phyloP scores from a whole-genome alignment of 1,284 basidiomycete species.

The Trichosporon coremiiforme region DNA sequence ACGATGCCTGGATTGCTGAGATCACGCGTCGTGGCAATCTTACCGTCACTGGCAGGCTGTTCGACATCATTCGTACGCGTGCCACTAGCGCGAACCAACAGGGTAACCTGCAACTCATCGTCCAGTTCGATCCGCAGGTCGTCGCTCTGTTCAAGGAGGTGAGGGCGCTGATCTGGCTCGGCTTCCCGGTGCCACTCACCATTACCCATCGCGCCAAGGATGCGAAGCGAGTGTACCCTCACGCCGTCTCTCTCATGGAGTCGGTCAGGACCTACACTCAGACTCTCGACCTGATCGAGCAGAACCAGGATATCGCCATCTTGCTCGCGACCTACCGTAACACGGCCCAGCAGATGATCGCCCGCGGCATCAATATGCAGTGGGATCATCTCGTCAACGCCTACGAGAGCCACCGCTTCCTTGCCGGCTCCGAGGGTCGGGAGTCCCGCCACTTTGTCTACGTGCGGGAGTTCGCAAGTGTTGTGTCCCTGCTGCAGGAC shows the following conservation, averaged over 20 bases:
- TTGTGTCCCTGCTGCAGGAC: conserved; percentile 87
- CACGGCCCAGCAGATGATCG: conserved; percentile 86
- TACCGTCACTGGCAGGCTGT: conserved; percentile 91
- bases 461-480: conserved; percentile 90
- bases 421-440: conserved; percentile 68
- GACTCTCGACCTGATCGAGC: conserved; percentile 84
- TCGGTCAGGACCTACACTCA: conserved; percentile 95
- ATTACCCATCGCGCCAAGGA: conserved; percentile 97
- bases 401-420: conserved; percentile 76
- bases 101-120: conserved; percentile 77
- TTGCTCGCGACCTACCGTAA: conserved; percentile 89
- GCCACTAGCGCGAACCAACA: conserved; percentile 61
- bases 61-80: conserved; percentile 85
- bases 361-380: conserved; percentile 80
- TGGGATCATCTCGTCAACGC: conserved; percentile 98
- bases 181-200: conserved; percentile 91
- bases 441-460: conserved; percentile 90
- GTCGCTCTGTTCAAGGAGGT: conserved; percentile 99
- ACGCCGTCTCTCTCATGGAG: conserved; percentile 98
- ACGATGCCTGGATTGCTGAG: conserved; percentile 94
- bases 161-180: conserved; percentile 90
- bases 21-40: conserved; percentile 79
- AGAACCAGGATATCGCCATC: conserved; percentile 86
- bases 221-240: conserved; percentile 95
- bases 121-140: conserved; percentile 97